Conservation (phyloP, 2,329 filamentous ascomycete genomes). For the Setomelanomma holmii region DNA sequence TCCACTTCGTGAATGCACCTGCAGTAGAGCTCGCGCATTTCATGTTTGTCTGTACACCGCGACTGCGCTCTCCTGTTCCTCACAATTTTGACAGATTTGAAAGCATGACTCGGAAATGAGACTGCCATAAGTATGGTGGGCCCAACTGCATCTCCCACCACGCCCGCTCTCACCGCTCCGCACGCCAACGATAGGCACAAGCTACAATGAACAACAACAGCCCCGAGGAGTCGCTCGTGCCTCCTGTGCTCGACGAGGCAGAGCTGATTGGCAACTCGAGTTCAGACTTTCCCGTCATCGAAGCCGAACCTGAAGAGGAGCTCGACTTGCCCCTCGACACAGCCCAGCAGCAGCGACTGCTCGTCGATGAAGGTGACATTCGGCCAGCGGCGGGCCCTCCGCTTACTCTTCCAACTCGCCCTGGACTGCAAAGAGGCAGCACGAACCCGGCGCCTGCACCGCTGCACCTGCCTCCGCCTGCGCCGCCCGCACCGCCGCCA, state of each 20-base stretch:
- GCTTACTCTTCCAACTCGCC: constrained; percentile 42
- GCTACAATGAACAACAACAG: constrained; percentile 37
- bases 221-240: constrained; percentile 40
- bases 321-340: constrained; percentile 47
- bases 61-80: background rate
- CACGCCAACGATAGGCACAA: constrained; percentile 17
- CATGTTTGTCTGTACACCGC: constrained; percentile 7
- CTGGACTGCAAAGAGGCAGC: constrained; percentile 49
- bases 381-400: constrained; percentile 25
- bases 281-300: constrained; percentile 39
- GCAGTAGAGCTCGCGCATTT: constrained; percentile 11
- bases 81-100: background rate
- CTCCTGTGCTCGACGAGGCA: constrained; percentile 46
- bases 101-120: constrained; percentile 31
- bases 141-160: constrained; percentile 17
- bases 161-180: constrained; percentile 13
- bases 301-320: constrained; percentile 40
- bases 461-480: constrained; percentile 54
- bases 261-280: constrained; percentile 43
- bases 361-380: constrained; percentile 29
- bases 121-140: constrained; percentile 31
- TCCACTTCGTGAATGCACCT: constrained; percentile 19
- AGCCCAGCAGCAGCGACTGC: constrained; percentile 42
- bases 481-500: constrained; percentile 42
- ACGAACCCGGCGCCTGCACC: constrained; percentile 51